Evolutionary conservation across 345 rosid genomes (phyloP).

Genomic region (Syzygium oleosum): DNA sequence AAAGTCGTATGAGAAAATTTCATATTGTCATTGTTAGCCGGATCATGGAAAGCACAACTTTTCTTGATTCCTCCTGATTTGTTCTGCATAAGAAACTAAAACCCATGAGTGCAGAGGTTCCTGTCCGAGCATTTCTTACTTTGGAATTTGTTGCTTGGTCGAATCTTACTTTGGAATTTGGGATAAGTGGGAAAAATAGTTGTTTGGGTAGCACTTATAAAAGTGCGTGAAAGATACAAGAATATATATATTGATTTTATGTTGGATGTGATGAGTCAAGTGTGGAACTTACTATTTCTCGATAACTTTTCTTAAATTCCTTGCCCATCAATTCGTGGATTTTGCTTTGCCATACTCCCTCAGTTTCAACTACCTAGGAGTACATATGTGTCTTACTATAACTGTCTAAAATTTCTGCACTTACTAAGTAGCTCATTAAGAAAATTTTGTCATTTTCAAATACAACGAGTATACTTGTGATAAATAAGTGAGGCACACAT

Average conservation of each 20-base stretch:
- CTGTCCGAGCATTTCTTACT: no score
- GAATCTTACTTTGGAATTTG: not conserved
- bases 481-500: not conserved
- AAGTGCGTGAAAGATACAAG: not conserved
- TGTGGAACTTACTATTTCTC: not conserved
- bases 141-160: no score
- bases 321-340: not conserved
- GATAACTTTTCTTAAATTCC: not conserved
- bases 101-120: not conserved
- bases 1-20: not conserved
- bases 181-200: not conserved
- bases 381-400: not conserved
- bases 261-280: not conserved
- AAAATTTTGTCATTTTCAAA: not conserved
- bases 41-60: not conserved
- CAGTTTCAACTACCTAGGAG: not conserved
- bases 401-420: not conserved
- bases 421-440: not conserved
- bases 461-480: not conserved
- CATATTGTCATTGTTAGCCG: not conserved
- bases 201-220: not conserved
- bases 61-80: not conserved
- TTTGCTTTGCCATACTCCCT: not conserved
- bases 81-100: not conserved
- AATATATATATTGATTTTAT: not conserved